A percentile compares a stretch with the other conserved stretches of the same genome.
Evolutionary conservation across 1,139 yeast genomes (phyloP).

Genomic region (Candida tropicalis): DNA sequence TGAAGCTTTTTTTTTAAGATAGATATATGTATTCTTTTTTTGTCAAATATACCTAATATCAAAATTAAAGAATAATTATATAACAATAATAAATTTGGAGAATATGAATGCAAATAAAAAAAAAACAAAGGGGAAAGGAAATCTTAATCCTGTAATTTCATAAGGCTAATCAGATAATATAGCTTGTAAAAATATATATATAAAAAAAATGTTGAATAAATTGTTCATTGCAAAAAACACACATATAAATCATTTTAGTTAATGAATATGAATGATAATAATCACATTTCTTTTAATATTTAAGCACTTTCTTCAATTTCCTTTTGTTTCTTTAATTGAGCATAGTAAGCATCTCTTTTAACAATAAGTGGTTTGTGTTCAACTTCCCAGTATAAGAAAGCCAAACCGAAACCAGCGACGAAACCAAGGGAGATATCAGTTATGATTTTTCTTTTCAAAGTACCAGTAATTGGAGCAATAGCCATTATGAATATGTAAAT

Average conservation of each 20-base stretch:
- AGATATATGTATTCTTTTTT: conserved; percentile 5
- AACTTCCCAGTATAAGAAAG: conserved; percentile 36
- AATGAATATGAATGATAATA: too few relatives aligned
- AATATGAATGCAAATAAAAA: conserved; percentile 2
- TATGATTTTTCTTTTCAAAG: conserved; percentile 79
- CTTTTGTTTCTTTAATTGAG: conserved; percentile 71
- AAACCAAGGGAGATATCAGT: conserved; percentile 77
- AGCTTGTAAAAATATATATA: background rate
- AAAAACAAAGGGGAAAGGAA: too few relatives aligned
- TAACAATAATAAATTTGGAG: background rate
- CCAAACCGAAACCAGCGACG: conserved; percentile 42
- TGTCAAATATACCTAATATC: conserved; percentile 1
- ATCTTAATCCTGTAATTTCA: background rate
- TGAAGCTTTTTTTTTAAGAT: background rate
- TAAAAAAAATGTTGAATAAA: background rate
- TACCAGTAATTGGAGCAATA: conserved; percentile 88
- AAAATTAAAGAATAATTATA: conserved; percentile 2
- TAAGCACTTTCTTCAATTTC: conserved; percentile 58
- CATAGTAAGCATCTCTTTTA: conserved; percentile 85
- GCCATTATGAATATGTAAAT: conserved; percentile 51
- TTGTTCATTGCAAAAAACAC: background rate
- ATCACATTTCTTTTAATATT: too few relatives aligned
- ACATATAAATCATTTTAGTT: too few relatives aligned
- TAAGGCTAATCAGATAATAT: background rate
- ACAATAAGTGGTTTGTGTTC: conserved; percentile 71